phyloP scores from a whole-genome alignment of 495 filamentous ascomycete species.

The Emericellopsis terricola region DNA sequence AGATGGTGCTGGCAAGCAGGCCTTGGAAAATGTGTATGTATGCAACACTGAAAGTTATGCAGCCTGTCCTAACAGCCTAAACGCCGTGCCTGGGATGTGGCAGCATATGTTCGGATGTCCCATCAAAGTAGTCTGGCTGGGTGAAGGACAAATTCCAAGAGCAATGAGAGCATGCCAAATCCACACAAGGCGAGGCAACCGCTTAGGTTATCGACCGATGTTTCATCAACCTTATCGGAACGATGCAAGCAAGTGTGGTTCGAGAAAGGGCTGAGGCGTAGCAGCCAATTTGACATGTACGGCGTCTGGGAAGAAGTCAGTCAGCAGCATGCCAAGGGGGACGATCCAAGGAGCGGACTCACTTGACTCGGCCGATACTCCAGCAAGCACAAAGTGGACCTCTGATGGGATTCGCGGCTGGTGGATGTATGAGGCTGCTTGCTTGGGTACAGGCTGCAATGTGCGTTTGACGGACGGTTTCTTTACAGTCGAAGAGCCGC shows the following conservation, averaged over 20 bases:
- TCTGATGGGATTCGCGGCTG: background rate
- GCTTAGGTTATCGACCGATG: too few species aligned
- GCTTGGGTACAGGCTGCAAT: constrained; percentile 1
- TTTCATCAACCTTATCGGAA: background rate
- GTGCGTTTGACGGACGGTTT: background rate
- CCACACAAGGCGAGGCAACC: too few species aligned
- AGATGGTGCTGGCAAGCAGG: too few species aligned
- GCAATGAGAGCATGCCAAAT: too few species aligned
- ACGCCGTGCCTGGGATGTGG: too few species aligned
- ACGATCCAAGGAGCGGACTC: background rate
- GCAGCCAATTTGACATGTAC: background rate
- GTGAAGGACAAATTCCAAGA: too few species aligned
- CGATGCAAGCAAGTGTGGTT: background rate
- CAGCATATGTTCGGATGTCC: too few species aligned
- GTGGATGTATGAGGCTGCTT: background rate
- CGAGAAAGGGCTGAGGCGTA: constrained; percentile 2
- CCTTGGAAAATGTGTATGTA: too few species aligned
- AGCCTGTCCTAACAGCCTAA: too few species aligned
- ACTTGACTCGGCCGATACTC: background rate
- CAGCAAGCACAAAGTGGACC: constrained; percentile 1
- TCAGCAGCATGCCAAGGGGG: background rate
- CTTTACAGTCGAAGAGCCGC: too few species aligned
- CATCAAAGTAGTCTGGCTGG: too few species aligned
- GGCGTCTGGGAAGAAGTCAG: background rate
- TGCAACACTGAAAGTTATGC: too few species aligned